Percentiles rank a stretch among this genome's conserved stretches.
Evolutionary conservation across 2,329 filamentous ascomycete species (phyloP).

Genomic region (Ophiostoma triangulosporum): DNA sequence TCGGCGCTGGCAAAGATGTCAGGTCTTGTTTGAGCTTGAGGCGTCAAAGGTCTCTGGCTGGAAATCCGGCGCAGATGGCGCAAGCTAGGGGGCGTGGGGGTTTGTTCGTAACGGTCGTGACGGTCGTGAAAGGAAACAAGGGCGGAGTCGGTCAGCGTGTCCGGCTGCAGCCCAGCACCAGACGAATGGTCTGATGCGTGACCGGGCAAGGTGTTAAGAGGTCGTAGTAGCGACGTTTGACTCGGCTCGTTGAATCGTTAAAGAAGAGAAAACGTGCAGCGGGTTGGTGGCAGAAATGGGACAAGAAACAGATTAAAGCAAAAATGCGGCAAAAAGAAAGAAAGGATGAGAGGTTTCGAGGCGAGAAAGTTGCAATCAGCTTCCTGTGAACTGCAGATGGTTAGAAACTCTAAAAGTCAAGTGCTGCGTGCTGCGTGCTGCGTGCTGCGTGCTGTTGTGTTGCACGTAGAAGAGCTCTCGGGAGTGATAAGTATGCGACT

Average conservation of each 20-base stretch:
- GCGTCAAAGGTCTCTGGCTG: conserved; percentile 23
- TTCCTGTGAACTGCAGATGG: background rate
- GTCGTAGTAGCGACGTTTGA: conserved; percentile 5
- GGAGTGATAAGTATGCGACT: background rate
- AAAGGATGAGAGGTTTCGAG: background rate
- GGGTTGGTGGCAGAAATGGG: background rate
- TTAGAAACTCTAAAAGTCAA: conserved; percentile 1
- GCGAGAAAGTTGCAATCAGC: background rate
- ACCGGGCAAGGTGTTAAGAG: conserved; percentile 9
- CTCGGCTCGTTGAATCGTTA: background rate
- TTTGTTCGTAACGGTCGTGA: conserved; percentile 40
- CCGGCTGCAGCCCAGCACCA: conserved; percentile 11
- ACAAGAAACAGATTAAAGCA: background rate
- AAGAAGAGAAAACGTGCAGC: background rate
- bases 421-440: background rate
- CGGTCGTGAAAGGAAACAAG: conserved; percentile 30
- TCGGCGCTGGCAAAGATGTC: conserved; percentile 3
- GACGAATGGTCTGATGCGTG: conserved; percentile 10
- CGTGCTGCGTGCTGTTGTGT: background rate
- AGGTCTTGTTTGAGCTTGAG: conserved; percentile 13
- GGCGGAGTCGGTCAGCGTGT: conserved; percentile 11
- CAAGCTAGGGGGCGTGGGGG: conserved; percentile 20
- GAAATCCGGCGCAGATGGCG: conserved; percentile 17
- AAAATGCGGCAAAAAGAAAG: background rate
- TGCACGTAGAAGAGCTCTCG: background rate